Base-by-base conservation (phyloP, 305 asterid genomes). In the Rubia tinctorum region DNA sequence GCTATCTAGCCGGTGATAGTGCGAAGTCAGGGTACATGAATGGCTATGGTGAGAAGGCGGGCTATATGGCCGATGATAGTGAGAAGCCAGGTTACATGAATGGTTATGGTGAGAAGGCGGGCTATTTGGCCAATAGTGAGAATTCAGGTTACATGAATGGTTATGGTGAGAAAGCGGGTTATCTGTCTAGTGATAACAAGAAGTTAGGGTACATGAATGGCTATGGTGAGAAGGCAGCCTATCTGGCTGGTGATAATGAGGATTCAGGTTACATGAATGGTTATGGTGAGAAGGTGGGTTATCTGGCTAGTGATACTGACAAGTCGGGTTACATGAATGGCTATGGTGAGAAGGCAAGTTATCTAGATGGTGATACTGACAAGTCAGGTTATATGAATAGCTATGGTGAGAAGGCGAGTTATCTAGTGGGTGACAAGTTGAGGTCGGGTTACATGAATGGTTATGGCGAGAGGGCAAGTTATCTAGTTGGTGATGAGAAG, bases 381-480 rank as follows among this genome's bases (percentile, higher is more conserved):
- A 74, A 9, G 79, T 90, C 2, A 80, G 79, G 66, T 75, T 90
- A 78, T 53, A 51, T 51, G 58, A 51, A 7, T 0, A 2, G 20
- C 6, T 51, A 51, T 51, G 58, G 58, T 1, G 20, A 51, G 2
- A 51, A 51, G 22, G 58, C 22, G 8, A 20, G 22, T 17, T 51
- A 3, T 17, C 58, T 5, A 20, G 58, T 15, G 58, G 22, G 2
- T 51, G 58, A 15, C 6, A 51, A 17, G 2, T 0, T 27, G 30
- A 27, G 30, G 30, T 27, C 20, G 2, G n/a, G 20, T 0, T 51
- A 51, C 6, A 51, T 51, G 58, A 51, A n/a, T 1, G 9, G 8
- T 5, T 5, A 51, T 15, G 58, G 22, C 3, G 20, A 51, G 2
- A 51, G 15, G 8, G 22, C 20, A 0, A 20, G 9, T 17, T 51